phyloP scores from a whole-genome alignment of 169 alveolate species.

The Eimeria praecox region DNA sequence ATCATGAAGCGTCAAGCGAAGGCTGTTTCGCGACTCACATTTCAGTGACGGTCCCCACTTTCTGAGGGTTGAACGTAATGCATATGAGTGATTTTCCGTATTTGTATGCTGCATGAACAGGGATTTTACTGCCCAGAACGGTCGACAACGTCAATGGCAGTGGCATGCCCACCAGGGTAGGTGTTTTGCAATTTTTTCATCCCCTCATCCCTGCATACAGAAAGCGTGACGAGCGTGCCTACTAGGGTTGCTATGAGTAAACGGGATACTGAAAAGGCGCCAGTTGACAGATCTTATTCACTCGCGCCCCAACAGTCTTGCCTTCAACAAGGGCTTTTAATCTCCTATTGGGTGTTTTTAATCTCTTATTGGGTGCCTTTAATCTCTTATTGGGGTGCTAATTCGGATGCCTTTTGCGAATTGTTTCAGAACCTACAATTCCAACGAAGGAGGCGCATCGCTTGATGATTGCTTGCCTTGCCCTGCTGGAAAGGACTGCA shows the following conservation, averaged over 20 bases:
- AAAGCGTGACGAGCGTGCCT: not conserved
- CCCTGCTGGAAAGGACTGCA: conserved; percentile 83
- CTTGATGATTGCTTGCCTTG: conserved; percentile 62
- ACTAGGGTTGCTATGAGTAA: not conserved
- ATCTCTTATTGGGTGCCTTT: not conserved
- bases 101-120: not conserved
- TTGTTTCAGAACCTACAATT: conserved; percentile 53
- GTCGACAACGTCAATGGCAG: conserved; percentile 72
- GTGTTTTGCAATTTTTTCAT: not conserved
- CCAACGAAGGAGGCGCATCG: conserved; percentile 49
- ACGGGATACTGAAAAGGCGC: not conserved
- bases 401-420: not conserved
- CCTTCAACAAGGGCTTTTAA: not conserved
- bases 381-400: too few relatives aligned
- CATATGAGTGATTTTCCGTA: not conserved
- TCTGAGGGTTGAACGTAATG: not conserved
- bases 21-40: not conserved
- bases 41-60: not conserved
- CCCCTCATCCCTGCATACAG: not conserved
- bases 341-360: too few relatives aligned
- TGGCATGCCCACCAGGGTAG: conserved; percentile 72
- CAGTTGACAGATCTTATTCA: not conserved
- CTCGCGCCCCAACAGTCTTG: not conserved
- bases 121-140: conserved; percentile 68
- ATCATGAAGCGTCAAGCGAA: not conserved